phyloP scores from a whole-genome alignment of 1,139 yeast genomes.

The Petasospora fabianii region DNA sequence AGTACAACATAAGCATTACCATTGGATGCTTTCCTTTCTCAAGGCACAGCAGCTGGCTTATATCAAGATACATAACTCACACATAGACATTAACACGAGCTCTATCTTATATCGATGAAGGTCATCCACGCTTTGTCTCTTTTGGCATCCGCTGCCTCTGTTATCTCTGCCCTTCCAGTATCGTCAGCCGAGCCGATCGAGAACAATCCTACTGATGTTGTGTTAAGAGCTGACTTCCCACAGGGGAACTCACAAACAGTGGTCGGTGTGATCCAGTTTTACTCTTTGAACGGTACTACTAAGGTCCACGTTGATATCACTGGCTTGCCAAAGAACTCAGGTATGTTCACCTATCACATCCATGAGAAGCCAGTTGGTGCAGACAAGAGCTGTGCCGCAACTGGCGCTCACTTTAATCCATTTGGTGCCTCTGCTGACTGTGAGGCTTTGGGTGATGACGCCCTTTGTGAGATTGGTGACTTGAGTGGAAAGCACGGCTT shows the following conservation, averaged over 20 bases:
- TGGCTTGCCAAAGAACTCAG: slow-evolving; percentile 53
- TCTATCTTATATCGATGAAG: no score
- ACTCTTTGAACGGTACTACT: slow-evolving; percentile 44
- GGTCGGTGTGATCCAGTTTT: slow-evolving; percentile 48
- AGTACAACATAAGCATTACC: no score
- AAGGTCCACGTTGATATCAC: slow-evolving; percentile 58
- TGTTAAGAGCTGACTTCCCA: slow-evolving; percentile 58
- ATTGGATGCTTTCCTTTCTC: no score
- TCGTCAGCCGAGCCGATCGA: slow-evolving; percentile 36
- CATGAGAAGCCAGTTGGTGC: slow-evolving; percentile 46
- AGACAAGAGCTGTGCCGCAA: slow-evolving; percentile 44
- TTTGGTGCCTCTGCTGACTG: slow-evolving; percentile 45
- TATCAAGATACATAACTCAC: no score
- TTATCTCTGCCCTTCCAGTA: slow-evolving; percentile 9
- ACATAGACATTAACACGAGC: no score
- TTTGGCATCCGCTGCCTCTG: slow-evolving; percentile 10
- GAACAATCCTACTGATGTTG: slow-evolving; percentile 42
- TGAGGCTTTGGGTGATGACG: slow-evolving; percentile 43
- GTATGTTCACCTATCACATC: slow-evolving; percentile 57
- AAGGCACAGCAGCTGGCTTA: no score
- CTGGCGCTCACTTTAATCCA: slow-evolving; percentile 54
- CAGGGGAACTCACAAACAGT: slow-evolving; percentile 38
- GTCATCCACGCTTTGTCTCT: slow-evolving; percentile 6
- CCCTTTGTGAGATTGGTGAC: slow-evolving; percentile 58
- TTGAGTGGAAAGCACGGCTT: slow-evolving; percentile 62